These are phyloP conservation scores for Laetiporus sulphureus DNA, from an alignment of 1,284 basidiomycete genomes.

Conservation along the genomic window DNA sequence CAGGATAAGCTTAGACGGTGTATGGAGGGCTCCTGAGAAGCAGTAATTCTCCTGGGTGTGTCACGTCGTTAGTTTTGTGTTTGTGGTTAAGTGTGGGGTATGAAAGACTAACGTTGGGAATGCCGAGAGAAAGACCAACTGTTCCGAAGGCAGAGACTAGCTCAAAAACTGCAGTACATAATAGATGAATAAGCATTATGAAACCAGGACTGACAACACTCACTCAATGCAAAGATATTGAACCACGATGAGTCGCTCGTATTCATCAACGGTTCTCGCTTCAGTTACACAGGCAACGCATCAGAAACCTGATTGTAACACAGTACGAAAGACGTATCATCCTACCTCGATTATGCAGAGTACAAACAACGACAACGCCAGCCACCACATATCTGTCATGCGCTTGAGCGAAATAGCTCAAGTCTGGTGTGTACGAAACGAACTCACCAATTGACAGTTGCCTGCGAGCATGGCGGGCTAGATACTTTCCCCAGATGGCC, in stretches of 20 bases:
- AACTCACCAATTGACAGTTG: slow-evolving; percentile 79
- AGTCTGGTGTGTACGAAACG: background rate
- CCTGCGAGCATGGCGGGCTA: slow-evolving; percentile 74
- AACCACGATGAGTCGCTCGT: slow-evolving; percentile 46
- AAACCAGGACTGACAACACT: background rate
- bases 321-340: too few relatives aligned
- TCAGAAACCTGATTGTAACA: too few relatives aligned
- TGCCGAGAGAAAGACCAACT: slow-evolving; percentile 68
- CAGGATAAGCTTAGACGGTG: slow-evolving; percentile 71
- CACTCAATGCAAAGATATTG: slow-evolving; percentile 47
- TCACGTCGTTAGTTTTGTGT: background rate
- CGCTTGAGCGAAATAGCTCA: background rate
- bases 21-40: slow-evolving; percentile 57
- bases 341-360: slow-evolving; percentile 84
- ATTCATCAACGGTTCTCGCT: slow-evolving; percentile 48
- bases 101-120: slow-evolving; percentile 39
- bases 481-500: slow-evolving; percentile 69
- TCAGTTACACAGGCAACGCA: too few relatives aligned
- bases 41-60: slow-evolving; percentile 50
- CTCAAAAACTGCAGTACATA: slow-evolving; percentile 42
- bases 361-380: slow-evolving; percentile 73
- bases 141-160: slow-evolving; percentile 64
- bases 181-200: background rate
- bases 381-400: slow-evolving; percentile 82
- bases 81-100: background rate